Evolutionary conservation across 257 asterid species (phyloP).

Genomic region (Nicotiana otophora): DNA sequence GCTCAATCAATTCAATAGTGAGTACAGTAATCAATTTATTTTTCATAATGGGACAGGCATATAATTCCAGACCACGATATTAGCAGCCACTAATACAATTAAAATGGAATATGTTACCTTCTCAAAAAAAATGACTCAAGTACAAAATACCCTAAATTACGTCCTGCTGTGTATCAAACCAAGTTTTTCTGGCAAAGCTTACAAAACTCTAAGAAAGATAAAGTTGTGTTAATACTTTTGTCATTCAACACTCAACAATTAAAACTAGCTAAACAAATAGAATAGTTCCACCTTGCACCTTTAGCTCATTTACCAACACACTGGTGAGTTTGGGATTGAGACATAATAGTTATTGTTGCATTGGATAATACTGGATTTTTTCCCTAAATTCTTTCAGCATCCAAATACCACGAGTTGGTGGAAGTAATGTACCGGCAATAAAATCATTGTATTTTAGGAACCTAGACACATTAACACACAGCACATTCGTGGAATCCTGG

Average conservation of each 20-base stretch:
- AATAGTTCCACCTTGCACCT: not conserved
- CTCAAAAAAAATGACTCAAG: not conserved
- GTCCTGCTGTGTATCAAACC: not conserved
- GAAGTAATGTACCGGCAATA: not conserved
- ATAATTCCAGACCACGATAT: not conserved
- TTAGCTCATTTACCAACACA: slow-evolving; percentile 4
- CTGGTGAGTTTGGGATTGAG: not conserved
- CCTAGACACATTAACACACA: not conserved
- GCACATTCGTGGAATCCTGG: not conserved
- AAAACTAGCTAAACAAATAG: not conserved
- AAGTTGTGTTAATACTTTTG: not conserved
- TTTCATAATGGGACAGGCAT: not conserved
- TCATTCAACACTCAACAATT: not conserved
- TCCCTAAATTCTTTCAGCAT: not conserved
- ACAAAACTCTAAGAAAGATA: not conserved
- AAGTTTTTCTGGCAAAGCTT: not conserved
- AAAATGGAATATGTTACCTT: not conserved
- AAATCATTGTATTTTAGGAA: not conserved
- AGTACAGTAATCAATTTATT: not conserved
- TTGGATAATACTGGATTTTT: not conserved
- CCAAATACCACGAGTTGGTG: not conserved
- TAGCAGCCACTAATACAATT: not conserved
- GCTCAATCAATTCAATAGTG: not conserved
- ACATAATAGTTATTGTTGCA: not conserved
- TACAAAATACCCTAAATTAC: not conserved